Conservation (phyloP, 2,329 filamentous ascomycete genomes). For the Penicillium sp. region DNA sequence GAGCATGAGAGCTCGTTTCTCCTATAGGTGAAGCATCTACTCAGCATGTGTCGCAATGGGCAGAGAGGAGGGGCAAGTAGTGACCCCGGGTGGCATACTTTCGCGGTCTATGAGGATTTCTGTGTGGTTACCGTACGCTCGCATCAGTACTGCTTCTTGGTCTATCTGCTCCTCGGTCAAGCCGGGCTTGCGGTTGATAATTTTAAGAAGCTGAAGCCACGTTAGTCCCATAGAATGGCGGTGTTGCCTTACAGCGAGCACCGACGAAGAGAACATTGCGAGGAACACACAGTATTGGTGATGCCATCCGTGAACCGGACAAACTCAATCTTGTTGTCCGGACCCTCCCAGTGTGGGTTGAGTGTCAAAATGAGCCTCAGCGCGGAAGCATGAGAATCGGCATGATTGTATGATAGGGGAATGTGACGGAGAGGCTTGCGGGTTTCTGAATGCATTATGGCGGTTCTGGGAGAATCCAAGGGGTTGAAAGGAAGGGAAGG, state of each 20-base stretch:
- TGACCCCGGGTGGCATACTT: too few relatives aligned
- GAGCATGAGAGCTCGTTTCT: conserved; percentile 63
- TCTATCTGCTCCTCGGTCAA: conserved; percentile 70
- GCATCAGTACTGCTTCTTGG: conserved; percentile 73
- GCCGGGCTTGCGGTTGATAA: conserved; percentile 48
- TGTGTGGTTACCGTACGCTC: conserved; percentile 89
- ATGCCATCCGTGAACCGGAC: conserved; percentile 94
- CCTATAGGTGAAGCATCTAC: conserved; percentile 36
- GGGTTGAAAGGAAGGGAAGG: too few relatives aligned
- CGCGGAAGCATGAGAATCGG: conserved; percentile 69
- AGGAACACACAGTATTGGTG: conserved; percentile 68
- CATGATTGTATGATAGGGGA: conserved; percentile 66
- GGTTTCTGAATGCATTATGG: too few relatives aligned
- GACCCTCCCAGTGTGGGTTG: conserved; percentile 70
- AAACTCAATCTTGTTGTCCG: conserved; percentile 69
- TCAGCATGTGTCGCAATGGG: conserved; percentile 32
- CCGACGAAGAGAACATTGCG: neutral
- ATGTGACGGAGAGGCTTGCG: conserved; percentile 57
- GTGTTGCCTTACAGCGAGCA: too few relatives aligned
- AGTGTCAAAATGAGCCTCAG: conserved; percentile 68
- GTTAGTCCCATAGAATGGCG: neutral
- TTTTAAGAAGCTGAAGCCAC: conserved; percentile 42
- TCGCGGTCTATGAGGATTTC: conserved; percentile 93
- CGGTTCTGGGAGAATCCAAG: too few relatives aligned
- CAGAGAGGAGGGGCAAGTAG: too few relatives aligned